Evolutionary conservation across 805 yeast species (phyloP).

Genomic region (Candida yuanshanica): DNA sequence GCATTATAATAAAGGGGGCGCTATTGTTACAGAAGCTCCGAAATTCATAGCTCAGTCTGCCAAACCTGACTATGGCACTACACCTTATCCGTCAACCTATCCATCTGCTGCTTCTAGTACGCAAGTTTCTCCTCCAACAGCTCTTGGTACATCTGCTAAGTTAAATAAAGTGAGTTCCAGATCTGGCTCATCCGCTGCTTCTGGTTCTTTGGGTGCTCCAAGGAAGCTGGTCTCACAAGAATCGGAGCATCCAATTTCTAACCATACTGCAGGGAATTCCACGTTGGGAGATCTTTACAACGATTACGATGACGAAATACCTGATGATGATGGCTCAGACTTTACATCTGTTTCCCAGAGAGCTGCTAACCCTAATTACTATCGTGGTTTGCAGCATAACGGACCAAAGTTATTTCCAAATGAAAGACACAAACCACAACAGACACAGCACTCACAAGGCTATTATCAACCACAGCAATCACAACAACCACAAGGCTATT

Average conservation of each 20-base stretch:
- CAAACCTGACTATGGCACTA: conserved; percentile 18
- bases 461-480: conserved; percentile 4
- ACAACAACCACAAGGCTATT: conserved; percentile 10
- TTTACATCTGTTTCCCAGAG: conserved; percentile 78
- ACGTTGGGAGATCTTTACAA: conserved; percentile 1
- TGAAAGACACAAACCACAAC: conserved; percentile 7
- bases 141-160: background rate
- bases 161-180: background rate
- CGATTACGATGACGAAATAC: conserved; percentile 18
- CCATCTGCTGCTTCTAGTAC: conserved; percentile 9
- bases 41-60: conserved; percentile 19
- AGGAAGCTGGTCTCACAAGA: too few species aligned
- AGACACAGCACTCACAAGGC: too few species aligned
- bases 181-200: background rate
- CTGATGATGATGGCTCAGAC: conserved; percentile 41
- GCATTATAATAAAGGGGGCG: conserved; percentile 19
- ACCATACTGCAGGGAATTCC: background rate
- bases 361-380: conserved; percentile 58
- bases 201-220: conserved; percentile 3
- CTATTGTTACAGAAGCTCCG: conserved; percentile 20
- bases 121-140: background rate
- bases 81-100: conserved; percentile 15
- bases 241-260: conserved; percentile 7
- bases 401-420: conserved; percentile 23
- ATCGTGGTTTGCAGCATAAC: conserved; percentile 27